Evolutionary conservation across 805 yeast genomes (phyloP).

Genomic region (Candida bentonensis): DNA sequence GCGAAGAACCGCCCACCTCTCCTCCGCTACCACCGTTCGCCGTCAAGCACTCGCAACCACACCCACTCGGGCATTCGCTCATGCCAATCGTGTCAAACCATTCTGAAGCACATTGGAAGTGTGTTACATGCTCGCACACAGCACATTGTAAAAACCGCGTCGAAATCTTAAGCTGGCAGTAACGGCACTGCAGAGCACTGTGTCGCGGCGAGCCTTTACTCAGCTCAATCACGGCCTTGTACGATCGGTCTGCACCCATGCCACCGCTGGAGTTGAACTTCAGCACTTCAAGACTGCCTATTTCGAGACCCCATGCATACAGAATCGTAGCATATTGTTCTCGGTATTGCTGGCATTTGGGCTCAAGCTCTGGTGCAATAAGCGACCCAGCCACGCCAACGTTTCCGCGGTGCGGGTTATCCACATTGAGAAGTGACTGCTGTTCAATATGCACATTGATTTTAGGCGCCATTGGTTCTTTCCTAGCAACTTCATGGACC

Average conservation of each 20-base stretch:
- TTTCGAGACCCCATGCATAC: slow-evolving; percentile 70
- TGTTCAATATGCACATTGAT: background rate
- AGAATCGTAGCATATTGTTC: slow-evolving; percentile 65
- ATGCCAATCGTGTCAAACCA: background rate
- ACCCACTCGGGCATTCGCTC: background rate
- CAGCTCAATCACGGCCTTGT: background rate
- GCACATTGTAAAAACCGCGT: background rate
- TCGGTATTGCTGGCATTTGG: slow-evolving; percentile 25
- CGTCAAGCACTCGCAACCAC: background rate
- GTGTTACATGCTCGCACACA: background rate
- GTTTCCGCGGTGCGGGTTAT: background rate
- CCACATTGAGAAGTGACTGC: background rate
- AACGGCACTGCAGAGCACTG: background rate
- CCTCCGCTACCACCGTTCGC: background rate
- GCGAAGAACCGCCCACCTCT: background rate
- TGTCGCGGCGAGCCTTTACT: background rate
- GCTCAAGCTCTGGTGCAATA: background rate
- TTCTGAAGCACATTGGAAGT: background rate
- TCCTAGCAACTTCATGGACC: background rate
- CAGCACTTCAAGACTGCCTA: slow-evolving; percentile 63
- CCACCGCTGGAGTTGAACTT: slow-evolving; percentile 40
- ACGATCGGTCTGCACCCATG: background rate
- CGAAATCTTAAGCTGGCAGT: background rate
- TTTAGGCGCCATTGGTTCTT: background rate
- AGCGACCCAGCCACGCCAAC: background rate